Evolutionary conservation across 2,329 filamentous ascomycete species (phyloP), one percentile per base, ranked within the genome.

Genomic region (Ophiostoma triangulosporum): DNA sequence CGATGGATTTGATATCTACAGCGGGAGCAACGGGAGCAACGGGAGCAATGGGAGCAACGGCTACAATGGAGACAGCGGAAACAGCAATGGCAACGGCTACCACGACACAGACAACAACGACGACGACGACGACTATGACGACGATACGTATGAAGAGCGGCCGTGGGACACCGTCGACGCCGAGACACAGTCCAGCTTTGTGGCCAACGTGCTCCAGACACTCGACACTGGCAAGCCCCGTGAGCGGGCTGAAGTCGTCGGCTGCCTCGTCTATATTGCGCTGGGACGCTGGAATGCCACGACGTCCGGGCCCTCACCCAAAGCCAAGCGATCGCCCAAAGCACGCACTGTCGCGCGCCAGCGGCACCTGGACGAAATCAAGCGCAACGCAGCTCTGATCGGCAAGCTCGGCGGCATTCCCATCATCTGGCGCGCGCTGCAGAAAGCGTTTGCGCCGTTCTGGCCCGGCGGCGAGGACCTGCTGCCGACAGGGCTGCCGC

Each of bases 211-310:
- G 36, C 70, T 84, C 57, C 63, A 66, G 8, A 66, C 6, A 53
- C 72, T 38, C 67, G 70, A 55, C 69, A 70, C 29, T 67, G 51
- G 29, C 68, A 71, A 15, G 64, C 36, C 49, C 26, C 46, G 49
- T 26, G 51, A 73, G 52, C 70, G 77, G 8, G 70, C 70, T 49
- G 74, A 75, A 49, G 75, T 73, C 14, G 71, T 84, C 31, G 77
- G 77, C 32, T 74, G 73, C 46, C 65, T 83, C 45, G 67, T 80
- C 4, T 83, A 84, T 61, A 65, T 86, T 26, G 70, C 84, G 14
- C 73, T 87, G 5, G 86, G 86, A 1, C 72, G 82, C 33, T 90
- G 86, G 86, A 77, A 74, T 3, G 73, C 81, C 49, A 87, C 82
- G 11, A 83, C 82, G 31, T 77, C 80, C 29, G 64, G 68, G 51